Conservation (phyloP, 345 rosid genomes). For the Citrus inodora region DNA sequence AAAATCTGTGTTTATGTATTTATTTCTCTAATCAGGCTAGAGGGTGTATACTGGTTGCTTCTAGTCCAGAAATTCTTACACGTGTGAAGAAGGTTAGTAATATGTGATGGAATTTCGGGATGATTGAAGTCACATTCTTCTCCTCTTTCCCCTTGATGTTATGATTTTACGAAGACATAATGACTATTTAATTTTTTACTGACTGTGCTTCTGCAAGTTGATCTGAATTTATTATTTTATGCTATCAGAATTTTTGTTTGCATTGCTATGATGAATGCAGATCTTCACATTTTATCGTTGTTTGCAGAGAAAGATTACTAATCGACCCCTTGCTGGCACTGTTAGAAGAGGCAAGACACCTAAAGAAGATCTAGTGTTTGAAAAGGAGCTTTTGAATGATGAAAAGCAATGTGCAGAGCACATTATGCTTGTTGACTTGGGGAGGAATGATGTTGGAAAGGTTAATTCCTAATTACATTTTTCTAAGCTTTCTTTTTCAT, state of each 20-base stretch:
- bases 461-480: conserved; percentile 28
- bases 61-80: conserved; percentile 95
- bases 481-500: not conserved
- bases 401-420: conserved; percentile 96
- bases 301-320: conserved; percentile 56
- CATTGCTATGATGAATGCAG: not conserved
- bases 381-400: conserved; percentile 74
- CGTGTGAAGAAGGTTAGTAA: conserved; percentile 67
- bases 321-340: conserved; percentile 94
- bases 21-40: conserved; percentile 58
- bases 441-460: conserved; percentile 99
- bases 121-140: not conserved
- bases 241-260: not conserved
- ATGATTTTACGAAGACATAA: not conserved
- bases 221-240: not conserved
- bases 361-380: conserved; percentile 71
- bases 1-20: not conserved
- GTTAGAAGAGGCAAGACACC: conserved; percentile 87
- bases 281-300: not conserved
- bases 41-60: conserved; percentile 88
- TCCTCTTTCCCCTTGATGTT: not conserved
- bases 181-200: not conserved
- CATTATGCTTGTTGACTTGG: conserved; percentile 96
- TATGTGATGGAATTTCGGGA: not conserved
- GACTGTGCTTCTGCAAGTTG: not conserved